Conservation (phyloP, 1,284 basidiomycete genomes). For the Earliella scabrosa region DNA sequence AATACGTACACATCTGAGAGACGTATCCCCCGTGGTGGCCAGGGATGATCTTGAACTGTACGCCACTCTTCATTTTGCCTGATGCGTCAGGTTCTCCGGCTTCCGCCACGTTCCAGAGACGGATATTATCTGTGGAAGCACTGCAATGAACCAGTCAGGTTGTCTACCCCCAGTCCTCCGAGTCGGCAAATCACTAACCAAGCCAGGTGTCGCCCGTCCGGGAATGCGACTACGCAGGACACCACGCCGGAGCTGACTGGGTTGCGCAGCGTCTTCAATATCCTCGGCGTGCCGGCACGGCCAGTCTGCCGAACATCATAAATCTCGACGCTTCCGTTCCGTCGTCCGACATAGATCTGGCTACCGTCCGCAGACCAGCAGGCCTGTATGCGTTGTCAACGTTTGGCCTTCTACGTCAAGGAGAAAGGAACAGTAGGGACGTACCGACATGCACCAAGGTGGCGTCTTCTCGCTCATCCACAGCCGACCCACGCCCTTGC, state of each 20-base stretch:
- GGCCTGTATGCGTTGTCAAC: conserved; percentile 56
- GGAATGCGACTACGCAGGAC: conserved; percentile 88
- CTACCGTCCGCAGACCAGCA: conserved; percentile 91
- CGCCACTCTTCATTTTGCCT: conserved; percentile 63
- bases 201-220: conserved; percentile 89
- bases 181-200: conserved; percentile 55
- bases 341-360: conserved; percentile 89
- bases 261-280: conserved; percentile 84
- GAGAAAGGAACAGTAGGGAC: conserved; percentile 28
- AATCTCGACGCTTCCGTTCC: conserved; percentile 91
- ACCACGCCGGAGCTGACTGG: conserved; percentile 91
- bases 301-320: conserved; percentile 88
- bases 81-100: conserved; percentile 67
- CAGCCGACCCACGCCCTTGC: conserved; percentile 80
- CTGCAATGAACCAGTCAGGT: conserved; percentile 43
- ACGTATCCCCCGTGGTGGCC: conserved; percentile 96
- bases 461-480: conserved; percentile 90
- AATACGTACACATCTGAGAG: conserved; percentile 83
- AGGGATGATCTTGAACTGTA: conserved; percentile 94
- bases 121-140: conserved; percentile 91
- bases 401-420: not conserved
- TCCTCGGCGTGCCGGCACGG: conserved; percentile 60
- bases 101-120: conserved; percentile 92
- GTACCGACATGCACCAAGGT: conserved; percentile 93
- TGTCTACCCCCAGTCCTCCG: too few species aligned